Evolutionary conservation across 2,329 filamentous ascomycete species (phyloP).

Genomic region (Diplodia scrobiculata): DNA sequence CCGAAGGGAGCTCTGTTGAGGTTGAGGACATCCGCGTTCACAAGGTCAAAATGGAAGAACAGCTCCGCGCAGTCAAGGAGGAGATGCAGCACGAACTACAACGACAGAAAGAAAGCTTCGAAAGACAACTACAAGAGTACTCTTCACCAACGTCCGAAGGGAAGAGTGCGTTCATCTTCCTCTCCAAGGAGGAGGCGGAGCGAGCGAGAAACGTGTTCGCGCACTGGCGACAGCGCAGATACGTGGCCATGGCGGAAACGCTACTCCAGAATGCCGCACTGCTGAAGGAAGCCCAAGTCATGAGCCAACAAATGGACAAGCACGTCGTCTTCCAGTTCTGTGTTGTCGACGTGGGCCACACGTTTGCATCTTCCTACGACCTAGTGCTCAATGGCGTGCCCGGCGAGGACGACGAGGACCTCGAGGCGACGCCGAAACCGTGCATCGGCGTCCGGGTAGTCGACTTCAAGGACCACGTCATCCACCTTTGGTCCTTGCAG

Average conservation of each 20-base stretch:
- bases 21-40: slow-evolving; percentile 82
- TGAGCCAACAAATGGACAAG: slow-evolving; percentile 96
- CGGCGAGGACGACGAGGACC: slow-evolving; percentile 77
- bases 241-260: slow-evolving; percentile 90
- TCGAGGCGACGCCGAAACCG: slow-evolving; percentile 81
- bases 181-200: slow-evolving; percentile 68
- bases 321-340: slow-evolving; percentile 93
- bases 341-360: slow-evolving; percentile 84
- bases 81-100: slow-evolving; percentile 87
- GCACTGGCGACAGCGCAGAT: slow-evolving; percentile 81
- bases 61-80: slow-evolving; percentile 73
- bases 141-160: slow-evolving; percentile 53
- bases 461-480: slow-evolving; percentile 82
- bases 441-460: slow-evolving; percentile 88
- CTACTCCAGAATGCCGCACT: slow-evolving; percentile 84
- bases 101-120: slow-evolving; percentile 79
- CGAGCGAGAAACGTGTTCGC: slow-evolving; percentile 67
- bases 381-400: slow-evolving; percentile 90
- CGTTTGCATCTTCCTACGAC: slow-evolving; percentile 90
- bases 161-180: slow-evolving; percentile 45
- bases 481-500: slow-evolving; percentile 91
- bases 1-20: slow-evolving; percentile 73
- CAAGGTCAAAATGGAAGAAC: slow-evolving; percentile 82
- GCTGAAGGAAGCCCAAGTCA: slow-evolving; percentile 93
- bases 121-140: slow-evolving; percentile 69